Conservation (phyloP, 768 basidiomycete genomes). For the Pulveroboletus sp. region DNA sequence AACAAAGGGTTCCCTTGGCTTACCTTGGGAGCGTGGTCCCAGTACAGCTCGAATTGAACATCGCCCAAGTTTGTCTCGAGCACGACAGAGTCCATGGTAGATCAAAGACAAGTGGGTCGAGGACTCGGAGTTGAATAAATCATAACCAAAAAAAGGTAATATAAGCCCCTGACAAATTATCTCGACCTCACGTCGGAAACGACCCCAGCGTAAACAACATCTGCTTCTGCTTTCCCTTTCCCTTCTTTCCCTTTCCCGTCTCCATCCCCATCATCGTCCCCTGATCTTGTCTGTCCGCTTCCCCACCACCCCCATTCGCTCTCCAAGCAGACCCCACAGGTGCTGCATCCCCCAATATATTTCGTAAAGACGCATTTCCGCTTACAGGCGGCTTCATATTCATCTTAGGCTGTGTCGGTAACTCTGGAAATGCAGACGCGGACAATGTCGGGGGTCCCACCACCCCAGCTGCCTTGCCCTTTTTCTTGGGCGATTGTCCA, state of each 20-base stretch:
- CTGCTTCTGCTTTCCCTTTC: conserved; percentile 83
- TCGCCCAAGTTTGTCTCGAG: conserved; percentile 86
- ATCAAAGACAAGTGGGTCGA: too few species aligned
- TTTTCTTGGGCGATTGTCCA: conserved; percentile 11
- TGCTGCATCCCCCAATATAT: conserved; percentile 44
- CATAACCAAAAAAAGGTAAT: background rate
- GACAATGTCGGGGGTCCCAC: conserved; percentile 45
- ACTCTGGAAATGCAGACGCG: conserved; percentile 62
- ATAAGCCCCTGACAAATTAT: background rate
- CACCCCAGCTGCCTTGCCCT: background rate
- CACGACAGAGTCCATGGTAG: conserved; percentile 51
- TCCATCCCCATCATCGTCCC: conserved; percentile 2
- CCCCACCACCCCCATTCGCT: background rate
- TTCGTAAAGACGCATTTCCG: conserved; percentile 65
- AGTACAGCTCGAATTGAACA: conserved; percentile 88
- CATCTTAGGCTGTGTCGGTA: conserved; percentile 45
- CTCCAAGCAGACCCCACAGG: conserved; percentile 34
- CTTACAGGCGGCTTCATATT: conserved; percentile 42
- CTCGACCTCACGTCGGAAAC: conserved; percentile 35
- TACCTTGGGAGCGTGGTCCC: conserved; percentile 82
- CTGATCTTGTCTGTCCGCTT: background rate
- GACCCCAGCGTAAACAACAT: conserved; percentile 69
- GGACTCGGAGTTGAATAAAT: too few species aligned
- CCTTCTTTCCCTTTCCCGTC: conserved; percentile 60
- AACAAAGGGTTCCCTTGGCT: conserved; percentile 5